Evolutionary conservation across 208 protist genomes (phyloP).

Genomic region (Wallacemonas sp.): DNA sequence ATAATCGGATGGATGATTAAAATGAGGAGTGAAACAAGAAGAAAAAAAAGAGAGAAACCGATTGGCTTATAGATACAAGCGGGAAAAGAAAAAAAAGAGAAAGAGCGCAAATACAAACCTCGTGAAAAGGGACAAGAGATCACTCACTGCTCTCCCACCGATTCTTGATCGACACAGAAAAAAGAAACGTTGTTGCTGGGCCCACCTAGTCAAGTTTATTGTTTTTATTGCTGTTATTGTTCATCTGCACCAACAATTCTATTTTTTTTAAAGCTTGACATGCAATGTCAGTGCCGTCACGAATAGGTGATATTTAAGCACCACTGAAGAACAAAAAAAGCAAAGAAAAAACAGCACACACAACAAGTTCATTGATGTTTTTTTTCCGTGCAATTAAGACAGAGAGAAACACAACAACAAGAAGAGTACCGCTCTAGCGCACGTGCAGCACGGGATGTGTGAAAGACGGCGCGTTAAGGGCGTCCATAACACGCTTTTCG

Average conservation of each 20-base stretch:
- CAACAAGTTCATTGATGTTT: background rate
- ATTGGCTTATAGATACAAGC: background rate
- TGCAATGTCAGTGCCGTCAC: too few relatives aligned
- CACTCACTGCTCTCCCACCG: too few relatives aligned
- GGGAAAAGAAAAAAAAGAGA: background rate
- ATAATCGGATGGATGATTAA: background rate
- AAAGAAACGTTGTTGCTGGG: too few relatives aligned
- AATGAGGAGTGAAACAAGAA: constrained; percentile 10
- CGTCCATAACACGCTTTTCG: background rate
- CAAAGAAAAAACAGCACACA: constrained; percentile 7
- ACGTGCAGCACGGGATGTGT: constrained; percentile 1
- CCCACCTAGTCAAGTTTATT: too few relatives aligned
- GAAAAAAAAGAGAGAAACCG: constrained; percentile 16
- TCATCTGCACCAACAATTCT: background rate
- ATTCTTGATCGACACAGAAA: too few relatives aligned
- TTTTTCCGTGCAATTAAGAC: too few relatives aligned
- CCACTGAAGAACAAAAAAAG: constrained; percentile 3
- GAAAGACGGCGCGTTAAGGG: background rate
- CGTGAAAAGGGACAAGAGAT: too few relatives aligned
- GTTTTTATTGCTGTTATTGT: too few relatives aligned
- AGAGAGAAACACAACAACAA: too few relatives aligned
- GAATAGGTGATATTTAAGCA: too few relatives aligned
- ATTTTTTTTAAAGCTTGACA: too few relatives aligned
- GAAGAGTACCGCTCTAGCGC: background rate
- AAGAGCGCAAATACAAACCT: constrained; percentile 15